Evolutionary conservation across 23 red algal genomes (phyloP), one percentile per base, ranked within the genome.

Genomic region (Gracilaria domingensis): DNA sequence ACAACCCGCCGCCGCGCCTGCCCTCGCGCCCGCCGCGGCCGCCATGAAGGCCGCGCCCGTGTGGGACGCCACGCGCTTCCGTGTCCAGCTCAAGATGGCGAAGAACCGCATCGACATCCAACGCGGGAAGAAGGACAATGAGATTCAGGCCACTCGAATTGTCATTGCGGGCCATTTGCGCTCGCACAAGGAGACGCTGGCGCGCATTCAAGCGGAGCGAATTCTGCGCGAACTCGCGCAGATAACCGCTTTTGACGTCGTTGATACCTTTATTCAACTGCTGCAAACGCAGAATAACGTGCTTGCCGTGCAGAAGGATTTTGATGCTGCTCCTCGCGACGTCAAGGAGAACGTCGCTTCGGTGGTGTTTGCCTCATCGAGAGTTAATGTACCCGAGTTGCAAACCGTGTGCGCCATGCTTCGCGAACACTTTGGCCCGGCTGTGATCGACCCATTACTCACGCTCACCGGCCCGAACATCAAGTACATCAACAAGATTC

Each of bases 101-200:
- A 89, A 79, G 53, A 79, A 77, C 48, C 85, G 85, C 45, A 80
- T 89, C 13, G 67, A 76, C 28, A 89, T 89, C n/a, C 85, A 89
- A 53, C 85, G 67, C 20, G 85, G 85, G 23, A 89, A 89, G 70
- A 89, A 89, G 69, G 69, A 75, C 11, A 89, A 89, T 49, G 85
- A 89, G 80, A 79, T 78, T 13, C 44, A 78, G 39, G 70, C 85
- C 44, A 89, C 45, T 20, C 47, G 71, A 14, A 66, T 50, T 13
- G 60, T 65, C 49, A 89, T 89, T 17, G 69, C 67, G 50, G 17
- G 36, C 30, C 85, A 89, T 65, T 40, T 89, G 20, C 59, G 51
- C 20, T 55, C 70, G 4, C 67, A 89, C 72, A 89, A 89, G 70
- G 85, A 89, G 39, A 65, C 85, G 17, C 49, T 89, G 38, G 85